Percentiles rank a stretch among this genome's conserved stretches.
Conservation (phyloP, 176 grass and related monocot species). For the Avena eriantha region DNA sequence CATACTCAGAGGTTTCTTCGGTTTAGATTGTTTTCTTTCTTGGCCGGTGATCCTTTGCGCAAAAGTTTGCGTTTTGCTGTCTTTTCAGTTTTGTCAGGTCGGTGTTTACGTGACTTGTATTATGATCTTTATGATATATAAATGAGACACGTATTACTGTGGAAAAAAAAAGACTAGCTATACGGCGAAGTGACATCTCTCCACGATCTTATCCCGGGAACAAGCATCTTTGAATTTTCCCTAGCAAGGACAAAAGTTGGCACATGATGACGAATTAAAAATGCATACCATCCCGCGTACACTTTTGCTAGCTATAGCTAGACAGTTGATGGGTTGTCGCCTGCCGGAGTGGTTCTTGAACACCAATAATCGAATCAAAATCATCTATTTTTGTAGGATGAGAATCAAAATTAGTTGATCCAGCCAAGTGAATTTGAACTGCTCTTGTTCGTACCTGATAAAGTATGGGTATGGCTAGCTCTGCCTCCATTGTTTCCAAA, state of each 20-base stretch:
- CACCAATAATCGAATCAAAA: not conserved
- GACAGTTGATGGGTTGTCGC: not conserved
- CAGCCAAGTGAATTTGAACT: not conserved
- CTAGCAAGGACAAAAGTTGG: constrained; percentile 27
- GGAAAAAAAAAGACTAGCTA: too few relatives aligned
- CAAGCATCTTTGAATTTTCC: constrained; percentile 31
- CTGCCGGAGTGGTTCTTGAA: not conserved
- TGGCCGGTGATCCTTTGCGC: too few relatives aligned
- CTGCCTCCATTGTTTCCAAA: too few relatives aligned
- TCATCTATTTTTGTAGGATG: not conserved
- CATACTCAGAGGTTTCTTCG: too few relatives aligned
- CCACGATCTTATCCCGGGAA: constrained; percentile 26
- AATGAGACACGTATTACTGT: too few relatives aligned
- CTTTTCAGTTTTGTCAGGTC: too few relatives aligned
- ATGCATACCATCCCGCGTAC: not conserved
- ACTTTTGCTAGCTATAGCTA: not conserved
- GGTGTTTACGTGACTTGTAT: too few relatives aligned
- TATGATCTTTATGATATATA: too few relatives aligned
- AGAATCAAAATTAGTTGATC: not conserved
- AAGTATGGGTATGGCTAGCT: too few relatives aligned
- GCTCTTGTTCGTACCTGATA: not conserved
- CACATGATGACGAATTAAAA: not conserved
- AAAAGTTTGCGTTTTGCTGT: too few relatives aligned
- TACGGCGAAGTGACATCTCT: constrained; percentile 10
- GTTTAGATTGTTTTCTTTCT: too few relatives aligned